phyloP scores from a whole-genome alignment of 306 rosid species.

The Prosopis cineraria region DNA sequence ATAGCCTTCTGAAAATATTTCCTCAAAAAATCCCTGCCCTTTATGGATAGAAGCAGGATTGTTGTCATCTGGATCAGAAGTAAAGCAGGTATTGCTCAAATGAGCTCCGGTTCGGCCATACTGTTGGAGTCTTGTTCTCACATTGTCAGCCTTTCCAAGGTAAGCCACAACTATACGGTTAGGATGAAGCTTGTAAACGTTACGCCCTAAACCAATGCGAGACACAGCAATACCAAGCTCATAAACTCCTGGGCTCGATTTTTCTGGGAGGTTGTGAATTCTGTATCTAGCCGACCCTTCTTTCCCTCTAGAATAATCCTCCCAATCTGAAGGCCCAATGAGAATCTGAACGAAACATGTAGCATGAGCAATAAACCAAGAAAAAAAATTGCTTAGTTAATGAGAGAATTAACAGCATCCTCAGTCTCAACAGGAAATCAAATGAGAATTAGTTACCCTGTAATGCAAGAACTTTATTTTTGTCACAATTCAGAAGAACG shows the following conservation, averaged over 20 bases:
- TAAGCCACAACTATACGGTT: slow-evolving; percentile 57
- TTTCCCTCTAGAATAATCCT: slow-evolving; percentile 61
- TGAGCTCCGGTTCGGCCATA: slow-evolving; percentile 85
- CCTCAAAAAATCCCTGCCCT: slow-evolving; percentile 61
- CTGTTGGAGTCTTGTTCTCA: slow-evolving; percentile 65
- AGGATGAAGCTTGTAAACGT: slow-evolving; percentile 48
- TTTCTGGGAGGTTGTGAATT: slow-evolving; percentile 63
- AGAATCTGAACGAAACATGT: slow-evolving; percentile 55
- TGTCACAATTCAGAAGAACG: not conserved
- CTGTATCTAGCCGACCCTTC: slow-evolving; percentile 77
- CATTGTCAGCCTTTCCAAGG: slow-evolving; percentile 78
- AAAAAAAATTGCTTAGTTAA: not conserved
- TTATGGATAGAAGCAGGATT: slow-evolving; percentile 35
- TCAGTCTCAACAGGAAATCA: not conserved
- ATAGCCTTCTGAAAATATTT: slow-evolving; percentile 57
- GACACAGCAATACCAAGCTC: slow-evolving; percentile 70
- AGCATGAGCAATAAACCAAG: slow-evolving; percentile 13
- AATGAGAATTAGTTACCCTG: not conserved
- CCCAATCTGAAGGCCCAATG: slow-evolving; percentile 85
- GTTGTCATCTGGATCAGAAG: slow-evolving; percentile 14
- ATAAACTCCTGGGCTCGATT: slow-evolving; percentile 67
- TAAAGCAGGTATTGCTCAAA: slow-evolving; percentile 42
- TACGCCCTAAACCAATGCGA: slow-evolving; percentile 50
- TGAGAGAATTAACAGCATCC: not conserved
- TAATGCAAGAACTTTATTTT: not conserved